Conservation (phyloP, 2,329 filamentous ascomycete genomes). For the Gnomoniopsis sp. region DNA sequence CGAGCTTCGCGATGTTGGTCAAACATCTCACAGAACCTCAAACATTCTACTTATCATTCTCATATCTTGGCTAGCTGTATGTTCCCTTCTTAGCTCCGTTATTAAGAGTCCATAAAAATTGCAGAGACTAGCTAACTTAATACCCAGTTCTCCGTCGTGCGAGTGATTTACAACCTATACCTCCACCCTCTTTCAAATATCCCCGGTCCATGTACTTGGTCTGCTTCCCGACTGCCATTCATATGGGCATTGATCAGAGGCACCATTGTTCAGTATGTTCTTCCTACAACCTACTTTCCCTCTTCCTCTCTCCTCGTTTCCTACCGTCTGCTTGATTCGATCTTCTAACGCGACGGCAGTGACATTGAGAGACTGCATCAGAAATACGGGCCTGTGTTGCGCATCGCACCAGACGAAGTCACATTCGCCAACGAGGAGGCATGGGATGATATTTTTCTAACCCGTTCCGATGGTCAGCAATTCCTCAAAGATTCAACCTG, state of each 20-base stretch:
- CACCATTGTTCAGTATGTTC: slow-evolving; percentile 19
- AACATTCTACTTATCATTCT: too few species aligned
- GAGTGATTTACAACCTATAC: slow-evolving; percentile 17
- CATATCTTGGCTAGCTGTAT: too few species aligned
- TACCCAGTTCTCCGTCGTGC: slow-evolving; percentile 11
- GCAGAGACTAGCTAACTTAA: background rate
- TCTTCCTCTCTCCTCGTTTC: too few species aligned
- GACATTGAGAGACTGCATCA: slow-evolving; percentile 18
- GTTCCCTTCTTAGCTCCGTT: too few species aligned
- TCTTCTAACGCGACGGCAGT: too few species aligned
- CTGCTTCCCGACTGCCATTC: slow-evolving; percentile 15
- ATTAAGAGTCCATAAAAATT: too few species aligned
- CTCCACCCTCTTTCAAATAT: slow-evolving; percentile 19
- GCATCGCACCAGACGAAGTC: slow-evolving; percentile 21
- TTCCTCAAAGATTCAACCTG: slow-evolving; percentile 27
- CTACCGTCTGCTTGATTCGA: too few species aligned
- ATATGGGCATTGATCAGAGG: slow-evolving; percentile 13
- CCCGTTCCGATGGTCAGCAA: slow-evolving; percentile 10
- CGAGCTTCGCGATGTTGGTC: too few species aligned
- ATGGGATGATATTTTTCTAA: too few species aligned
- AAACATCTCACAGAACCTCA: too few species aligned
- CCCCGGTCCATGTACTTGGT: slow-evolving; percentile 17
- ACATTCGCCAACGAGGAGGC: slow-evolving; percentile 2
- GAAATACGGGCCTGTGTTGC: slow-evolving; percentile 17
- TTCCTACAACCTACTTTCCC: too few species aligned